Percentiles rank a stretch among this genome's conserved stretches.
Conservation (phyloP, 1,284 basidiomycete genomes). For the Austroboletus niveus region DNA sequence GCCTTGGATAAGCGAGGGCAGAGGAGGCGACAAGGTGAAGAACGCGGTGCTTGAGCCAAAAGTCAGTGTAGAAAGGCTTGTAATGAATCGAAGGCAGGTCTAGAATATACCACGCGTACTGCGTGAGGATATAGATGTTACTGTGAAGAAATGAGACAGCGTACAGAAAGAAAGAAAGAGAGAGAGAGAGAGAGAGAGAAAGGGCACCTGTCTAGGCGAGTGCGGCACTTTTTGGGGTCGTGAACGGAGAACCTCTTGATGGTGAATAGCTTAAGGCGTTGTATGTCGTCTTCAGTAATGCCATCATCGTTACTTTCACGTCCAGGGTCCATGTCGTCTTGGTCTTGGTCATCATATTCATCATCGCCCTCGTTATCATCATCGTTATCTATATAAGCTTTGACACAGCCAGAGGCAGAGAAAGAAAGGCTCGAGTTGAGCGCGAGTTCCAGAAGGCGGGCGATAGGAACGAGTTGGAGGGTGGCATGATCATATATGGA, state of each 20-base stretch:
- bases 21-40: conserved; percentile 44
- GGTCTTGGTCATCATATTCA: conserved; percentile 18
- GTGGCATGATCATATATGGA: conserved; percentile 43
- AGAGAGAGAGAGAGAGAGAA: background rate
- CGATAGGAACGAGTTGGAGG: conserved; percentile 37
- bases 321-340: conserved; percentile 29
- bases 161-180: background rate
- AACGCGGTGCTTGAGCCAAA: conserved; percentile 49
- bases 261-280: conserved; percentile 41
- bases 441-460: conserved; percentile 33
- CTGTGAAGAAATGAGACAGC: conserved; percentile 20
- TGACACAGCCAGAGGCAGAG: conserved; percentile 37
- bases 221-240: conserved; percentile 26
- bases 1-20: conserved; percentile 32
- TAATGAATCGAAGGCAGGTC: conserved; percentile 46
- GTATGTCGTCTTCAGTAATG: conserved; percentile 17
- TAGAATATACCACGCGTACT: conserved; percentile 63
- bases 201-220: conserved; percentile 40
- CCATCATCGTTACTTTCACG: conserved; percentile 30
- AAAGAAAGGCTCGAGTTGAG: conserved; percentile 18
- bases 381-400: conserved; percentile 29
- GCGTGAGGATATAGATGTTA: conserved; percentile 42
- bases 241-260: conserved; percentile 52
- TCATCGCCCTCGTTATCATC: conserved; percentile 24
- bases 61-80: conserved; percentile 38